Conservation (phyloP, 768 basidiomycete genomes). For the Pisolithus orientalis region DNA sequence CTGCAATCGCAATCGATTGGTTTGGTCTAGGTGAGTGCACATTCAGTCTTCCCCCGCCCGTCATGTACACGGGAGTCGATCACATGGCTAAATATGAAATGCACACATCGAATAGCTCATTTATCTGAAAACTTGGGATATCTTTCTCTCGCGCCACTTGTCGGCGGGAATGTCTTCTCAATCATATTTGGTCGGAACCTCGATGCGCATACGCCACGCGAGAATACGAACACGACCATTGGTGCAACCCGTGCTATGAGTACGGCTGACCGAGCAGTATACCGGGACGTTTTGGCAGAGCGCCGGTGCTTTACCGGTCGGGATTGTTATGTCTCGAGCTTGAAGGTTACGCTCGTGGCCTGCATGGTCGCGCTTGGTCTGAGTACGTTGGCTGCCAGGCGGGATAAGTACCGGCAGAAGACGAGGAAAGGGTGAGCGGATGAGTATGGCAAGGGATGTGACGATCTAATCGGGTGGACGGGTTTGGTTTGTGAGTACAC, state of each 20-base stretch:
- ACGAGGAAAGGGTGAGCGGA: neutral
- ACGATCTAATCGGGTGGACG: neutral
- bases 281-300: conserved; percentile 21
- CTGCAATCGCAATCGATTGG: conserved; percentile 79
- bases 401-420: conserved; percentile 17
- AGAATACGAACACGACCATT: neutral
- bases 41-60: neutral
- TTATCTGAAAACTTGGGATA: conserved; percentile 88
- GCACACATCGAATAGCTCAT: conserved; percentile 36
- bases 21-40: conserved; percentile 70
- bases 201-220: conserved; percentile 53
- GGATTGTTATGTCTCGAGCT: conserved; percentile 52
- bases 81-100: neutral
- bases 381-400: conserved; percentile 33
- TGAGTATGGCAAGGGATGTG: neutral
- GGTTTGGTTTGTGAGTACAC: neutral
- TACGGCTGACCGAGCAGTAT: neutral
- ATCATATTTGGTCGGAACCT: conserved; percentile 75
- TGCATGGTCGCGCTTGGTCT: conserved; percentile 31
- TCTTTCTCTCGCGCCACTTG: conserved; percentile 62
- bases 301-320: conserved; percentile 53
- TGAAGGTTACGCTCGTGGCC: conserved; percentile 40
- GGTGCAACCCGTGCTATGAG: neutral
- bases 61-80: neutral
- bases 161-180: conserved; percentile 79